Conservation (phyloP, 345 rosid species). For the Trapa bicornis region DNA sequence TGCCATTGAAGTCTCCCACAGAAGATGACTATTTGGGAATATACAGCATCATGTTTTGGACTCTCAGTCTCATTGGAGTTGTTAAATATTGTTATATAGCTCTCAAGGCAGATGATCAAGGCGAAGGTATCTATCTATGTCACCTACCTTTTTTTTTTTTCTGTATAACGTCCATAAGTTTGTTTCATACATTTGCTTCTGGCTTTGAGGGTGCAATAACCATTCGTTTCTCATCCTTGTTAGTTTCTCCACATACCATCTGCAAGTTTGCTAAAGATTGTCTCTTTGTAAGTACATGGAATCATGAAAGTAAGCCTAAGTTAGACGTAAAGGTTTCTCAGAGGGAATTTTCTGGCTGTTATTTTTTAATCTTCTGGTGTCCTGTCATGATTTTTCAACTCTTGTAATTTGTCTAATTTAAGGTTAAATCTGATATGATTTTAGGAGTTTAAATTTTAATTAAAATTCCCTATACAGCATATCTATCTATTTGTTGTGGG, state of each 20-base stretch:
- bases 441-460: too few relatives aligned
- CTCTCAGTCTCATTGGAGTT: constrained; percentile 51
- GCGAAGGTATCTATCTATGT: constrained; percentile 33
- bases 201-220: not conserved
- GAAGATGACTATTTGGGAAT: constrained; percentile 56
- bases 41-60: constrained; percentile 58
- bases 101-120: constrained; percentile 56
- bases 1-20: constrained; percentile 45
- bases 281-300: not conserved
- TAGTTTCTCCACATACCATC: not conserved
- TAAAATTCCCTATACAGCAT: too few relatives aligned
- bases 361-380: too few relatives aligned
- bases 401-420: too few relatives aligned
- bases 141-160: not conserved
- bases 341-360: too few relatives aligned
- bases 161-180: not conserved
- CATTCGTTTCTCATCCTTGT: not conserved
- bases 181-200: not conserved
- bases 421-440: too few relatives aligned
- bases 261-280: not conserved
- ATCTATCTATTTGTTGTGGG: too few relatives aligned
- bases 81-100: constrained; percentile 41
- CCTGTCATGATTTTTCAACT: too few relatives aligned
- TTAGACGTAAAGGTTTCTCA: too few relatives aligned
- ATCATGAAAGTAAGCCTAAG: not conserved